These are phyloP conservation scores for Hibiscus mutabilis DNA, from an alignment of 345 rosid species.

Conservation along the genomic window DNA sequence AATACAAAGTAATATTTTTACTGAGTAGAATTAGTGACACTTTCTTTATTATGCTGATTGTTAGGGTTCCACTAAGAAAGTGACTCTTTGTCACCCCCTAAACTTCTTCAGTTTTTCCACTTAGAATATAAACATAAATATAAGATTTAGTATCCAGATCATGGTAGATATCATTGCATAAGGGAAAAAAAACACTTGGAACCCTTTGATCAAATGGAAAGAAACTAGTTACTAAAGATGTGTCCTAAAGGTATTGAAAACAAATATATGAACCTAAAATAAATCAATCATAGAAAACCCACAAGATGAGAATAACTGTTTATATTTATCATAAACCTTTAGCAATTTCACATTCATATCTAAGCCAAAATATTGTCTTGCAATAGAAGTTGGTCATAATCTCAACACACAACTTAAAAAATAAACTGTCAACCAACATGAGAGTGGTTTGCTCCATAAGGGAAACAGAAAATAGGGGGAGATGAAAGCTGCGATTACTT, in stretches of 20 bases:
- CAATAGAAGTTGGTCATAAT: not conserved
- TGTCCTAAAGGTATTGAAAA: not conserved
- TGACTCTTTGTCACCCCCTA: not conserved
- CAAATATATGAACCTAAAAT: not conserved
- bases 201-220: not conserved
- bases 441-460: not conserved
- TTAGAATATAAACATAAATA: not conserved
- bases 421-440: not conserved
- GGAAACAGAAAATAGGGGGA: not conserved
- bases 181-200: no score
- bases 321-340: no score
- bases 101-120: not conserved
- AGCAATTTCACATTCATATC: no score
- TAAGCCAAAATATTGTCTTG: not conserved
- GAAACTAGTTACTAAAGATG: not conserved
- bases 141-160: not conserved
- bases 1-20: not conserved
- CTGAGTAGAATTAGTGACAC: not conserved
- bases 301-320: no score
- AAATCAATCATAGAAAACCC: no score
- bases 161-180: not conserved
- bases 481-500: not conserved
- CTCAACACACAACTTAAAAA: not conserved
- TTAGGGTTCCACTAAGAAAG: not conserved
- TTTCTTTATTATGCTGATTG: not conserved